Base-by-base conservation (phyloP, 768 basidiomycete species). In the Rhodotorula sphaerocarpa region DNA sequence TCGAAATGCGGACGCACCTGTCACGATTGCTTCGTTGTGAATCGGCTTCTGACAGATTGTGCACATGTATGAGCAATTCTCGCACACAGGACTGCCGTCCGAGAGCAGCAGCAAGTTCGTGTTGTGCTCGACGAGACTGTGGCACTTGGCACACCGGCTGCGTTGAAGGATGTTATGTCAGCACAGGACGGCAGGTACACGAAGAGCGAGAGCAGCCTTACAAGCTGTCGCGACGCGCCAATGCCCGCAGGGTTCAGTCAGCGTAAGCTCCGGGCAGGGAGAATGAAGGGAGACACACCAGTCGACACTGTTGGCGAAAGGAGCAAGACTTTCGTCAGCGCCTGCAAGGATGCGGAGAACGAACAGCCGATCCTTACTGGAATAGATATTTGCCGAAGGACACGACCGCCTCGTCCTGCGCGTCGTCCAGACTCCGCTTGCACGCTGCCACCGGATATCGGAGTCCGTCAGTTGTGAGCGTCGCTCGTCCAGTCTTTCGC, bases 21-120 rank as follows among this genome's bases (percentile, higher is more conserved):
- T 93, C 89, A 99, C 96, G 75, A 97, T 96, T 15, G 95, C 95
- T 74, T 99, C 95, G 78, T 99, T 92, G 59, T 92, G 85, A 68
- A 99, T 99, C 48, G 91, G 88, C 59, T 84, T 83, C 50, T 85
- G 84, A 78, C 95, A 99, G 60, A 96, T 86, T 73, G 86, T 93
- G 80, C 95, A 99, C 71, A 85, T 85, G 78, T 93, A 93, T 7
- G 90, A 90, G 79, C 90, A 93, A 71, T 87, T 84, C 46, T 87
- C 84, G 73, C 88, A 92, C 53, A 99, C 91, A 43, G 95, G 95
- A n/a, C 87, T 89, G 28, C 95, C 95, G 76, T 99, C 93, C 36
- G 91, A 92, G 54, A 99, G 83, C 16, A 99, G 80, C 41, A 97
- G 82, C n/a, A 99, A 81, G 77, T 95, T 97, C 30, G 93, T 95